A percentile compares a stretch with the other conserved stretches of the same genome.
These are phyloP conservation scores for Dioszegia crocea DNA, from an alignment of 768 basidiomycete genomes.

Conservation along the genomic window DNA sequence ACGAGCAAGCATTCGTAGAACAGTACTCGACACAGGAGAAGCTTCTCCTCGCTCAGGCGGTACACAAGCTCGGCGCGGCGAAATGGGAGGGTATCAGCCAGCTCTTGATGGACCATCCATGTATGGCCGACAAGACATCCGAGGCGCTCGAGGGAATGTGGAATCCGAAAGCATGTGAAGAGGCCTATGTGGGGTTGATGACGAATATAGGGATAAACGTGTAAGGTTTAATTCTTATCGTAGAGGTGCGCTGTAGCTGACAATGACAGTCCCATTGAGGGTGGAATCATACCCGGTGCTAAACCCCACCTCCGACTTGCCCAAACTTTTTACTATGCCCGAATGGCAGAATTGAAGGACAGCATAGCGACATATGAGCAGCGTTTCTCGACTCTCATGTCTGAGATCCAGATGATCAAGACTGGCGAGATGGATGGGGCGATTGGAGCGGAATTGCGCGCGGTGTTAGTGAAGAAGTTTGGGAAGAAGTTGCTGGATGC, in stretches of 20 bases:
- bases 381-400: constrained; percentile 71
- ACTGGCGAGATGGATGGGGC: constrained; percentile 62
- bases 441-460: constrained; percentile 54
- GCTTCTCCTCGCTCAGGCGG: constrained; percentile 78
- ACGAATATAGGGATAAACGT: constrained; percentile 62
- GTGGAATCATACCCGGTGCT: constrained; percentile 59
- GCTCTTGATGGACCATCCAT: constrained; percentile 65
- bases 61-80: constrained; percentile 67
- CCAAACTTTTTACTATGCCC: constrained; percentile 65
- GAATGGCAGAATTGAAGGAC: constrained; percentile 67
- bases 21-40: constrained; percentile 56
- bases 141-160: constrained; percentile 57
- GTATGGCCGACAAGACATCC: background rate
- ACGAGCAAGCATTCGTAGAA: constrained; percentile 7
- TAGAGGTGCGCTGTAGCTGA: background rate
- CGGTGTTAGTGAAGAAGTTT: constrained; percentile 30
- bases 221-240: constrained; percentile 16
- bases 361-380: constrained; percentile 69
- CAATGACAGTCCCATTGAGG: constrained; percentile 50
- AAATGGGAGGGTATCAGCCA: constrained; percentile 65
- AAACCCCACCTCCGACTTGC: constrained; percentile 66
- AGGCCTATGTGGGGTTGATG: constrained; percentile 66
- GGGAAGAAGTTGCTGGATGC: constrained; percentile 34
- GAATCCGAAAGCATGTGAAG: constrained; percentile 66
- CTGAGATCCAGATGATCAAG: constrained; percentile 74